Evolutionary conservation across 140 eudicot genomes (phyloP).

Genomic region (Ambrosia hybrid): DNA sequence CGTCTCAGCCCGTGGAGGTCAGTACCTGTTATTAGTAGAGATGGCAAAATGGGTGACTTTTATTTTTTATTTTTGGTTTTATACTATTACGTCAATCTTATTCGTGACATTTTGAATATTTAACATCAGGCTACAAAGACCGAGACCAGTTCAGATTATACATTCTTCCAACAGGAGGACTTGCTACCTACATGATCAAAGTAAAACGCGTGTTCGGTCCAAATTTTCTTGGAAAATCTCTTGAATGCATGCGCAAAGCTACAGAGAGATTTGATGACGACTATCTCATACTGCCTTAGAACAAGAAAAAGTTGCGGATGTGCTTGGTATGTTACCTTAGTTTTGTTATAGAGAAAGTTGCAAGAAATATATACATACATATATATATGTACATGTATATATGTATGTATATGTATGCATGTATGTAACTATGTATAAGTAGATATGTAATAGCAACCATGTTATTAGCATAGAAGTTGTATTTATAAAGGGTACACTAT

Average conservation of each 20-base stretch:
- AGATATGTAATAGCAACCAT: slow-evolving; percentile 30
- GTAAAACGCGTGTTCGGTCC: slow-evolving; percentile 21
- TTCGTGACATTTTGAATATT: slow-evolving; percentile 1
- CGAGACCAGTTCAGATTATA: slow-evolving; percentile 71
- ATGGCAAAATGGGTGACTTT: no score
- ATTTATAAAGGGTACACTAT: slow-evolving; percentile 29
- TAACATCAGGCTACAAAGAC: slow-evolving; percentile 70
- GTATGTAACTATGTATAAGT: slow-evolving; percentile 13
- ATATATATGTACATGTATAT: not conserved
- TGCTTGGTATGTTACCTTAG: slow-evolving; percentile 25
- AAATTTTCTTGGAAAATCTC: slow-evolving; percentile 20
- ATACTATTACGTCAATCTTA: slow-evolving; percentile 17
- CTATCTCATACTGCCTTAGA: slow-evolving; percentile 12
- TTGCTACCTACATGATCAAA: slow-evolving; percentile 35
- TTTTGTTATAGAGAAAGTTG: slow-evolving; percentile 34
- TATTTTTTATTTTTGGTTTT: not conserved
- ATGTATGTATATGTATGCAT: slow-evolving; percentile 4
- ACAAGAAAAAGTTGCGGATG: slow-evolving; percentile 21
- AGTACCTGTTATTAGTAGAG: slow-evolving; percentile 17
- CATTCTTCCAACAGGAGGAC: slow-evolving; percentile 66
- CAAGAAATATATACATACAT: slow-evolving; percentile 17
- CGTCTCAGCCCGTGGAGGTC: slow-evolving; percentile 79
- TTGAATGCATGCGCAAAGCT: slow-evolving; percentile 2
- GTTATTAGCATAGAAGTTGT: slow-evolving; percentile 36
- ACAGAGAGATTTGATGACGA: slow-evolving; percentile 3